Base-by-base conservation (phyloP, 768 basidiomycete species). In the Flagelloscypha sp. region DNA sequence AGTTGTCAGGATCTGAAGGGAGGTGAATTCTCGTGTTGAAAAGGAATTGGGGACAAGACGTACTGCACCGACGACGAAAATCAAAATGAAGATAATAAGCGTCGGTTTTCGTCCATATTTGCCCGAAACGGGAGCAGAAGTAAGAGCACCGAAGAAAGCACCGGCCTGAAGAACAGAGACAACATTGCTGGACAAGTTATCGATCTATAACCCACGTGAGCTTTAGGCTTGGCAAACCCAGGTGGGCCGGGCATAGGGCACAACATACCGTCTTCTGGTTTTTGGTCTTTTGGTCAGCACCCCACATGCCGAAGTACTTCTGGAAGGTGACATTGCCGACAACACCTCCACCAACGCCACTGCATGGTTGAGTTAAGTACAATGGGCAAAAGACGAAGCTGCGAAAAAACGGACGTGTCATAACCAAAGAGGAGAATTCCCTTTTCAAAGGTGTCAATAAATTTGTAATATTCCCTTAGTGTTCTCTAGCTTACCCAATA, bases 121-220 rank as follows among this genome's bases (percentile, higher is more conserved):
- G 84, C 84, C 60, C 8, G 83, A 83, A 27, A 83, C 48, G 0
- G 79, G 80, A 1, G 81, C 80, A 44, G 76, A 79, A 7, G 71
- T 70, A 5, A 93, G 53, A 10, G 87, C 84, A 39, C 88, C 89
- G 49, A 90, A 90, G 68, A 90, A 89, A 1, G 85, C 84, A 9
- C 86, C 86, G 3, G 78, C 84, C 52, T 90, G 88, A 7, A 92
- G 67, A 4, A 90, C 84, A 3, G 88, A 85, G 12, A 92, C 89
- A 27, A 93, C 79, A 44, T 84, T 87, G 27, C 82, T 80, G 0
- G 79, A 80, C n/a, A 89, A 63, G 4, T 65, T 59, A 37, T 80
- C 70, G 16, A 48, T 46, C 35, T n/a, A n/a, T n/a, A n/a, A n/a
- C n/a, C n/a, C 54, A 55, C 31, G 43, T n/a, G n/a, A n/a, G n/a